phyloP scores from a whole-genome alignment of 2,329 filamentous ascomycete genomes.

The Salinomyces thailandicus region DNA sequence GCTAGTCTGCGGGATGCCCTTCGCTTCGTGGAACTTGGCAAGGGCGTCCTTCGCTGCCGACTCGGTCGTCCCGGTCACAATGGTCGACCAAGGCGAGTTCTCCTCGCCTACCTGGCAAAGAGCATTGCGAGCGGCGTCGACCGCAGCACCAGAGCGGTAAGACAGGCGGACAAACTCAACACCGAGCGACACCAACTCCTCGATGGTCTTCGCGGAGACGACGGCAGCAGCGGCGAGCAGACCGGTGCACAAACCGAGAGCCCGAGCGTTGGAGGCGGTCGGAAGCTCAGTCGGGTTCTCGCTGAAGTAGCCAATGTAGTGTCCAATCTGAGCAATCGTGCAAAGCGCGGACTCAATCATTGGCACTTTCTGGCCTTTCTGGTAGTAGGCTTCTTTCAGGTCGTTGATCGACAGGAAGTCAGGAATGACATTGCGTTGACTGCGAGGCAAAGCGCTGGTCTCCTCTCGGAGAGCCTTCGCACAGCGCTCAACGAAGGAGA shows the following conservation, averaged over 20 bases:
- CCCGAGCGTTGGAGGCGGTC: constrained; percentile 39
- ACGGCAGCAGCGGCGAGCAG: constrained; percentile 60
- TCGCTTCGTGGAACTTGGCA: constrained; percentile 47
- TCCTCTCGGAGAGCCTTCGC: constrained; percentile 50
- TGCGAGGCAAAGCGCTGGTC: constrained; percentile 45
- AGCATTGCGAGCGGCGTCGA: constrained; percentile 32
- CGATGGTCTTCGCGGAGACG: constrained; percentile 51
- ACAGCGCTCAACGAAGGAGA: constrained; percentile 51
- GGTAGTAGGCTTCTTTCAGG: constrained; percentile 54
- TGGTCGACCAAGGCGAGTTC: constrained; percentile 56
- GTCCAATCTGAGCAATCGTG: constrained; percentile 54
- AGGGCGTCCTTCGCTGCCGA: constrained; percentile 42
- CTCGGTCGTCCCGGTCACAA: constrained; percentile 49
- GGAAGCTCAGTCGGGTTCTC: constrained; percentile 46
- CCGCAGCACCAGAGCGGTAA: constrained; percentile 49
- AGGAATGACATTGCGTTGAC: constrained; percentile 50
- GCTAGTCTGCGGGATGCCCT: constrained; percentile 41
- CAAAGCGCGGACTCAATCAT: constrained; percentile 56
- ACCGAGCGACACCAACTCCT: constrained; percentile 51
- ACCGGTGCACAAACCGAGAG: constrained; percentile 59
- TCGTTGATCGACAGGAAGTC: constrained; percentile 53
- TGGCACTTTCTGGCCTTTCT: constrained; percentile 46
- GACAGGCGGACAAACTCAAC: constrained; percentile 55
- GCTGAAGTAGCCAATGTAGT: constrained; percentile 55
- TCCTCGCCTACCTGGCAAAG: constrained; percentile 45